Evolutionary conservation across 1,284 basidiomycete genomes (phyloP), one percentile per base, ranked within the genome.

Genomic region (Tremellales sp.): DNA sequence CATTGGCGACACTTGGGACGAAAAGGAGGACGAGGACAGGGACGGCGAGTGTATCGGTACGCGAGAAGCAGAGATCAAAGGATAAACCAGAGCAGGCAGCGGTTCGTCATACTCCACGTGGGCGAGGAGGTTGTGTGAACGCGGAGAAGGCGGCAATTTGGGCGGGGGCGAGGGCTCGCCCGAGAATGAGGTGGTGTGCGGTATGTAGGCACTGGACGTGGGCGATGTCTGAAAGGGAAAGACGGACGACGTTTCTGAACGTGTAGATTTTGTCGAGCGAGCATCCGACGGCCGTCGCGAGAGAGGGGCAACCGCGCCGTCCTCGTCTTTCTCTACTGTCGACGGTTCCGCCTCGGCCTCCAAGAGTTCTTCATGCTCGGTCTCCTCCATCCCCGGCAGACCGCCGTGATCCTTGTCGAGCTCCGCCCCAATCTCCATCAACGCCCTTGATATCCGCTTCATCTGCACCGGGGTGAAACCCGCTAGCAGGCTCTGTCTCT

Each of bases 371-470:
- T 46, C 51, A 12, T 56, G 49, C 8, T 22, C 13, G 19, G 21
- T 10, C 19, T 32, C 24, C 14, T 40, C 34, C 22, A 43, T 22
- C 43, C 51, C 14, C 10, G 40, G 28, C 9, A 40, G 18, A 32
- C 32, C 41, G 16, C 44, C 49, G 22, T 50, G 38, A 36, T 49
- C 18, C n/a, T n/a, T n/a, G 36, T 42, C 41, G 9, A 67, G 50
- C 32, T 58, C 48, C 13, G 51, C 53, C 27, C 65, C 66, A 40
- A 70, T 66, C 44, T 70, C 67, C 9, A 62, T 40, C 18, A 71
- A 48, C 4, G 69, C 69, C 34, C 58, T 38, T 0, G 69, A 71
- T 12, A 71, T 67, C 9, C 69, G 55, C 46, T 67, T 67, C 13
- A 62, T 53, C 48, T 70, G 67, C 6, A 61, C 59, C 1, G 65